Evolutionary conservation across 1,284 basidiomycete species (phyloP), one percentile per base, ranked within the genome.

Genomic region (Ustilago loliicola): DNA sequence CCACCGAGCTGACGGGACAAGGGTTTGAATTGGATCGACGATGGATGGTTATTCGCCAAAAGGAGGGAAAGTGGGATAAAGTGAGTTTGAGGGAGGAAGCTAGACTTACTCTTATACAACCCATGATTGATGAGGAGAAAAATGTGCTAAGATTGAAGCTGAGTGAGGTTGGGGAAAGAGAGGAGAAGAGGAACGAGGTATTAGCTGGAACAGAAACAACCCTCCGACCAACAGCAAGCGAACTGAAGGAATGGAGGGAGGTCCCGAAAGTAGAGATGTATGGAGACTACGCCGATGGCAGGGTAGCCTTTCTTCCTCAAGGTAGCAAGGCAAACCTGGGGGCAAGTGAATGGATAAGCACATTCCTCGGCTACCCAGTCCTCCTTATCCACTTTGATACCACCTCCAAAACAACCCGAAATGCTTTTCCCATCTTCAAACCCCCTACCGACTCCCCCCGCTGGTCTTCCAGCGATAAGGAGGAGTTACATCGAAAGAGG

Each of bases 401-500:
- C 3, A 68, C 66, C 4, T 71, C 75, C 8, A n/a, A 27, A 1
- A 60, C 52, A 11, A 48, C 34, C 1, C 64, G 76, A 3, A 50
- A 62, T 13, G 71, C 80, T 0, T 82, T 80, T 47, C 81, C 81
- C 0, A 77, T 83, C 63, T 83, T 72, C 63, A 79, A 77, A 57
- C 73, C 79, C 0, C 79, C 81, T 19, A 30, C 45, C 19, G 66
- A 77, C 34, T n/a, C 45, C 2, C 0, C 19, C 2, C 3, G 27
- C 0, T 70, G 66, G 74, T 54, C 54, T 0, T 19, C 8, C 1
- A 0, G 0, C 1, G 72, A 76, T 42, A 32, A 45, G 2, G 25
- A 19, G 1, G 76, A 76, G 54, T 38, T 83, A 15, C 15, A 72
- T 13, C 60, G 69, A 2, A 65, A 59, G 30, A 66, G 72, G 13